Percentiles rank a stretch among this genome's conserved stretches.
phyloP scores from a whole-genome alignment of 768 basidiomycete species.

The Mycena polygramma region DNA sequence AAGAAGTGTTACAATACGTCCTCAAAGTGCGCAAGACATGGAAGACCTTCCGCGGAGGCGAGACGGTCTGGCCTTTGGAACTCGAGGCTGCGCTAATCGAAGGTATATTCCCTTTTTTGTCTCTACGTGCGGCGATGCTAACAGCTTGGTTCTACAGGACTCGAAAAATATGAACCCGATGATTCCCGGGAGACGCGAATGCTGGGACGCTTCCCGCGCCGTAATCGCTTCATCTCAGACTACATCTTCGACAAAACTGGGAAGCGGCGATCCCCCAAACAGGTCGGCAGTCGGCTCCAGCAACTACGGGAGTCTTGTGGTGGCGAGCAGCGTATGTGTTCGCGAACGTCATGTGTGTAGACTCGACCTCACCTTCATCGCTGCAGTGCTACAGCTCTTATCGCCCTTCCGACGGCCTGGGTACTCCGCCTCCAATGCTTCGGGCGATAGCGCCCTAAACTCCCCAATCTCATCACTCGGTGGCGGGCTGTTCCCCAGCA shows the following conservation, averaged over 20 bases:
- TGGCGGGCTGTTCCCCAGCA: constrained; percentile 30
- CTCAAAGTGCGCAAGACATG: constrained; percentile 78
- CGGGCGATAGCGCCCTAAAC: constrained; percentile 17
- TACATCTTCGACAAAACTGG: constrained; percentile 73
- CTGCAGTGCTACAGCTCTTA: constrained; percentile 59
- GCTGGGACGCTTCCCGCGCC: constrained; percentile 68
- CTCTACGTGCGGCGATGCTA: background rate
- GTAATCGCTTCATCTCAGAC: constrained; percentile 74
- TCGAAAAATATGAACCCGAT: constrained; percentile 63
- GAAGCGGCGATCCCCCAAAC: constrained; percentile 78
- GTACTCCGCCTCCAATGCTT: constrained; percentile 36
- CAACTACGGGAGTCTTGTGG: constrained; percentile 82
- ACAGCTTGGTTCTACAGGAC: constrained; percentile 47
- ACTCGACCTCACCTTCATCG: constrained; percentile 12
- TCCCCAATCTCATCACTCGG: constrained; percentile 29
- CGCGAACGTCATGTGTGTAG: background rate
- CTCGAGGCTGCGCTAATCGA: constrained; percentile 83
- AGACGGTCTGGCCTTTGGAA: constrained; percentile 85
- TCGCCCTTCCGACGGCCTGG: constrained; percentile 51
- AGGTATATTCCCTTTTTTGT: constrained; percentile 54
- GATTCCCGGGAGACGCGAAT: constrained; percentile 62
- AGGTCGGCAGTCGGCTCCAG: constrained; percentile 85
- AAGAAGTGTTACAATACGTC: constrained; percentile 61
- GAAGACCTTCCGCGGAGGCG: constrained; percentile 78
- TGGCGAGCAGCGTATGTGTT: constrained; percentile 72